Percentiles rank a stretch among this genome's conserved stretches.
Conservation (phyloP, 345 rosid species). For the Linum trigynum region DNA sequence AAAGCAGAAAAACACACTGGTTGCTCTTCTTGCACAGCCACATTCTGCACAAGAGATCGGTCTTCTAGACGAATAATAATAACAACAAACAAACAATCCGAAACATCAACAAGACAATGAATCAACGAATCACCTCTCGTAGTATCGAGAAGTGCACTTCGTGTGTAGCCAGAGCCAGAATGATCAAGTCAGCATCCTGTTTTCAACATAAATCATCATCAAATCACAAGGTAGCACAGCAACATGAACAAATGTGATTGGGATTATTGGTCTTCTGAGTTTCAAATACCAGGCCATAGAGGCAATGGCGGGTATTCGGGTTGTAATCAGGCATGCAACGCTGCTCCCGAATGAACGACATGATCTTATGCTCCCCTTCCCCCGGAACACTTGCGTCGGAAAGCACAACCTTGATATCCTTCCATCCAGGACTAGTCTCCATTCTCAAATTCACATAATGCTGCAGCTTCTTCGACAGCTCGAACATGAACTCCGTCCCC, state of each 20-base stretch:
- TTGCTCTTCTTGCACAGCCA: background rate
- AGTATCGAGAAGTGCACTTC: slow-evolving; percentile 26
- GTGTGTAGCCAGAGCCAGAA: slow-evolving; percentile 25
- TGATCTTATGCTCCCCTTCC: slow-evolving; percentile 29
- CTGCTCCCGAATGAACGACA: slow-evolving; percentile 20
- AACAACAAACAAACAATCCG: background rate
- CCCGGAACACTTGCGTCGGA: slow-evolving; percentile 33
- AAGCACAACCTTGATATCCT: slow-evolving; percentile 21
- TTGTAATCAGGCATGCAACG: slow-evolving; percentile 12
- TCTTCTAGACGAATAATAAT: too few species aligned
- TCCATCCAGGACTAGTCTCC: slow-evolving; percentile 17
- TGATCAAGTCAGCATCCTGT: slow-evolving; percentile 26
- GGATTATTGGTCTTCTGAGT: background rate
- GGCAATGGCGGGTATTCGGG: slow-evolving; percentile 20
- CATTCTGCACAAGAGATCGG: background rate
- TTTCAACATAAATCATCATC: background rate
- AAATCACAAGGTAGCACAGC: background rate
- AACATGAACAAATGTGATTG: background rate
- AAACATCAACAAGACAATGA: background rate
- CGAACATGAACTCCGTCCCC: slow-evolving; percentile 20
- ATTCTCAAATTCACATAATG: slow-evolving; percentile 7
- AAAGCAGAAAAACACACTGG: background rate
- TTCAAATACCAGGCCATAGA: slow-evolving; percentile 24
- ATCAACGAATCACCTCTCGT: slow-evolving; percentile 17
- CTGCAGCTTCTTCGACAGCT: slow-evolving; percentile 15